These are phyloP conservation scores for Lepidium didymum DNA, from an alignment of 345 rosid genomes.

Conservation along the genomic window DNA sequence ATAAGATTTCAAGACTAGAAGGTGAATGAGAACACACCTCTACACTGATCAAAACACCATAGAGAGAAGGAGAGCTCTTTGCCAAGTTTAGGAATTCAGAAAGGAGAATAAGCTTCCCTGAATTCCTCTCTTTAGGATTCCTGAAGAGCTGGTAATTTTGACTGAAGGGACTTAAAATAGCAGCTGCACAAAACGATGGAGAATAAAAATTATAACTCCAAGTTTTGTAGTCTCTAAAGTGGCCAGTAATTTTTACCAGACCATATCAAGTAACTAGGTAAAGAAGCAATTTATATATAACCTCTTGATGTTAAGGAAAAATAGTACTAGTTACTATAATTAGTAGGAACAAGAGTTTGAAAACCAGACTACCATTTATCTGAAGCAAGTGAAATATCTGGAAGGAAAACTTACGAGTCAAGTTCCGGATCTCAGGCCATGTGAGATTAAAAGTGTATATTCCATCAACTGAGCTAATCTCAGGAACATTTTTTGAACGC, in stretches of 20 bases:
- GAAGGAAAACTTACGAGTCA: slow-evolving; percentile 49
- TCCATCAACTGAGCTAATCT: slow-evolving; percentile 28
- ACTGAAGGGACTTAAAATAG: slow-evolving; percentile 41
- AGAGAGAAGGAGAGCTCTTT: slow-evolving; percentile 43
- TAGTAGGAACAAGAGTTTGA: neutral
- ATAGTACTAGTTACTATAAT: neutral
- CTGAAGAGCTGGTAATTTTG: slow-evolving; percentile 16
- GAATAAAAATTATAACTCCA: neutral
- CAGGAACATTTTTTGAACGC: slow-evolving; percentile 30
- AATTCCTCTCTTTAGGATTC: slow-evolving; percentile 44
- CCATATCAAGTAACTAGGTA: neutral
- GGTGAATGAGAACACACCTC: slow-evolving; percentile 49
- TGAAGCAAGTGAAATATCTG: neutral
- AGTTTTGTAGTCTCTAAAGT: neutral
- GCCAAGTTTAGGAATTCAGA: slow-evolving; percentile 58
- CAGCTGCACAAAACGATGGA: slow-evolving; percentile 36
- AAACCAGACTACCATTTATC: neutral
- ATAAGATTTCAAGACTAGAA: neutral
- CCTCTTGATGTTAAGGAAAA: neutral
- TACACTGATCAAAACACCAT: slow-evolving; percentile 61
- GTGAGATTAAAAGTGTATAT: slow-evolving; percentile 55
- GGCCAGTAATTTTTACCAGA: neutral
- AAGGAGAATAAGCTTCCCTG: slow-evolving; percentile 41
- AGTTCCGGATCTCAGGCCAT: slow-evolving; percentile 45
- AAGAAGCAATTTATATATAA: neutral